phyloP scores from a whole-genome alignment of 257 asterid species.

The Solanum ahanhuiri region DNA sequence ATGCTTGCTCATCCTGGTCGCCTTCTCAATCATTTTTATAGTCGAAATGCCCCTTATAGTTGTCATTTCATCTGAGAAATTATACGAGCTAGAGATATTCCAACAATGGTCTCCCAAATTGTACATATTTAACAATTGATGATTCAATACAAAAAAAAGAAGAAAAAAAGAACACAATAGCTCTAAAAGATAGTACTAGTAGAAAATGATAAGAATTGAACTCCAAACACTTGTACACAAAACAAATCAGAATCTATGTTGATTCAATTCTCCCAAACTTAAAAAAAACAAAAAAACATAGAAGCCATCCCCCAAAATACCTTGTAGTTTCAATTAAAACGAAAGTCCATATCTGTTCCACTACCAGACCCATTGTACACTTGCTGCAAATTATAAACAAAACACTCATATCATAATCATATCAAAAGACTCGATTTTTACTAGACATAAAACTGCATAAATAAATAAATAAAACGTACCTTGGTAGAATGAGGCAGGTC shows the following conservation, averaged over 20 bases:
- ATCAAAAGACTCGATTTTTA: not conserved
- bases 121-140: not conserved
- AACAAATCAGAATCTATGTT: not conserved
- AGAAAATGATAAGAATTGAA: not conserved
- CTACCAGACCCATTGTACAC: not conserved
- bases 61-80: not conserved
- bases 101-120: not conserved
- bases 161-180: not conserved
- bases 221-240: not conserved
- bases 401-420: no score
- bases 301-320: not conserved
- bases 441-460: not conserved
- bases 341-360: constrained; percentile 9
- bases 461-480: constrained; percentile 2
- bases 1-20: not conserved
- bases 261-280: not conserved
- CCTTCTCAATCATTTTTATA: not conserved
- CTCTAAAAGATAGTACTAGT: not conserved
- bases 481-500: constrained; percentile 25
- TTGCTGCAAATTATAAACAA: not conserved
- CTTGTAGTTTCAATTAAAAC: constrained; percentile 2
- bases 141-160: not conserved
- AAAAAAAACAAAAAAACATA: not conserved
- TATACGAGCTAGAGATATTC: not conserved
- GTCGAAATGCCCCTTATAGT: not conserved